These are phyloP conservation scores for Nicotiana benthamiana DNA, from an alignment of 257 asterid species.

Conservation along the genomic window DNA sequence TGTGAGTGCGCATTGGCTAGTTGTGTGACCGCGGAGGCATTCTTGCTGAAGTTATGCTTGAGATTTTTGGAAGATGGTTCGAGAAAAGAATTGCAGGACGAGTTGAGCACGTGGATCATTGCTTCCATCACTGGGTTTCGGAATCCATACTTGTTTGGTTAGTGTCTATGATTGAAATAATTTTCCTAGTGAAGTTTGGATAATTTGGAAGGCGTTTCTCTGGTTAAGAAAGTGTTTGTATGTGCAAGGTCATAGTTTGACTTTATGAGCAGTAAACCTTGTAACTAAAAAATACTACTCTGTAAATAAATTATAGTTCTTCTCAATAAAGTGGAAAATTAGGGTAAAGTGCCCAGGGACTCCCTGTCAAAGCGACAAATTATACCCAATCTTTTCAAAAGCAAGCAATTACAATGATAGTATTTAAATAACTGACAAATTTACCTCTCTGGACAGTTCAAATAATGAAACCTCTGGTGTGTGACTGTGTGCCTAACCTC, in stretches of 20 bases:
- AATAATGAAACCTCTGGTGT: background rate
- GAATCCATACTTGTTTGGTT: constrained; percentile 49
- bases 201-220: background rate
- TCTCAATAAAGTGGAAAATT: background rate
- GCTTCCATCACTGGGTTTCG: constrained; percentile 45
- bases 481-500: background rate
- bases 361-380: background rate
- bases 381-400: background rate
- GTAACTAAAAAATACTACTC: background rate
- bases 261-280: background rate
- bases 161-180: constrained; percentile 12
- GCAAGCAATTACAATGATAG: background rate
- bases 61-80: constrained; percentile 32
- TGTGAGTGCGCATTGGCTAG: constrained; percentile 44
- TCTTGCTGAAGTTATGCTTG: constrained; percentile 53
- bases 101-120: constrained; percentile 48
- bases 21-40: constrained; percentile 47
- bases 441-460: background rate
- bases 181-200: constrained; percentile 6
- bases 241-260: background rate
- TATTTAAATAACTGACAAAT: background rate
- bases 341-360: background rate
- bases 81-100: constrained; percentile 33
- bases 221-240: background rate
- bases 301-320: background rate